A percentile compares a stretch with the other conserved stretches of the same genome.
These are phyloP conservation scores for Saturnispora hagleri DNA, from an alignment of 805 yeast genomes.

Conservation along the genomic window DNA sequence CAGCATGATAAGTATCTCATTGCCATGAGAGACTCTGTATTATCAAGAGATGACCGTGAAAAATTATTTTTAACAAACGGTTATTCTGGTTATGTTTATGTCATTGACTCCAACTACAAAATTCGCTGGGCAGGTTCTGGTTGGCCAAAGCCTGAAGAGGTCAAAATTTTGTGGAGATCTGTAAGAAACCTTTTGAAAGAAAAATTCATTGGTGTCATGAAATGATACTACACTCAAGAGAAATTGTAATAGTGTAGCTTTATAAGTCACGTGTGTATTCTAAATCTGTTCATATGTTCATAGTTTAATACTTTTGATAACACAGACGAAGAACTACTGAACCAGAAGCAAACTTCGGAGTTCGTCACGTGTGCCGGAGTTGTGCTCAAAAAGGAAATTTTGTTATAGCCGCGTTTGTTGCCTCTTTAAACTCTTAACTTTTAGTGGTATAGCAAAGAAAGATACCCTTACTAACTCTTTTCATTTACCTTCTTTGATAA, in stretches of 20 bases:
- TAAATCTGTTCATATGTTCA: not conserved
- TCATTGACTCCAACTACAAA: conserved; percentile 63
- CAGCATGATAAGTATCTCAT: conserved; percentile 50
- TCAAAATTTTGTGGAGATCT: conserved; percentile 52
- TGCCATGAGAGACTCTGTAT: conserved; percentile 44
- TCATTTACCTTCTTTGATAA: not conserved
- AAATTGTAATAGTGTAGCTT: not conserved
- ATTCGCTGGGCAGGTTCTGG: conserved; percentile 94
- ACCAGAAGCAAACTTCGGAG: not conserved
- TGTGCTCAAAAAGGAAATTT: not conserved
- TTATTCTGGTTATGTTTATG: conserved; percentile 74
- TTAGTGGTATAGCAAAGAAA: not conserved
- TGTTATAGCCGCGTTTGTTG: not conserved
- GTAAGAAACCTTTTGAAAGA: conserved; percentile 53
- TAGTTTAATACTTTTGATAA: not conserved
- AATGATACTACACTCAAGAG: not conserved
- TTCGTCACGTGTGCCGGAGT: not conserved
- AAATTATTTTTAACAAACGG: conserved; percentile 58
- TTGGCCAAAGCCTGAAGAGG: conserved; percentile 59
- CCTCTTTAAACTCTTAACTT: not conserved
- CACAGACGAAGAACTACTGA: not conserved
- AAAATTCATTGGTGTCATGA: conserved; percentile 9
- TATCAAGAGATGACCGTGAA: conserved; percentile 49
- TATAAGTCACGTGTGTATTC: too few relatives aligned
- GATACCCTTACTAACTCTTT: not conserved